Evolutionary conservation across 2,329 filamentous ascomycete species (phyloP), one percentile per base, ranked within the genome.

Genomic region (Colletotrichum tamarilloi): DNA sequence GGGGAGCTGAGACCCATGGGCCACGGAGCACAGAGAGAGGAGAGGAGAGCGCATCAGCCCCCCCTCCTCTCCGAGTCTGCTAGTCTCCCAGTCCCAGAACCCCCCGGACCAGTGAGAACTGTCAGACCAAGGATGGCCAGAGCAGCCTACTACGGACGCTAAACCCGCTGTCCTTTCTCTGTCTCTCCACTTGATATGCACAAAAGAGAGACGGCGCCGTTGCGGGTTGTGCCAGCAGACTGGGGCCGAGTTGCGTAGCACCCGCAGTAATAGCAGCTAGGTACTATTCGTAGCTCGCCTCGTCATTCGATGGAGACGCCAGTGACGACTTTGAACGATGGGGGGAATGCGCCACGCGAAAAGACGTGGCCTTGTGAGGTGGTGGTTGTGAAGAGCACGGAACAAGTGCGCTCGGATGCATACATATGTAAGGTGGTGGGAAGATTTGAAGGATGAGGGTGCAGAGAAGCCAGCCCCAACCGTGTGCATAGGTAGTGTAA

Each of bases 1-100:
- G 68, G 62, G 71, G 71, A 65, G 60, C 69, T 69, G 65, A 64
- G 69, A 72, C 69, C 68, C 32, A 60, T 60, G 26, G 38, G 3
- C 16, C 38, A 42, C 16, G 38, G 38, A 42, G 38, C 38, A 42
- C 0, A 42, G 35, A 42, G 35, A 38, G 35, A 26, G 4, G 53
- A 67, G 63, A 32, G 24, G 32, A 22, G 63, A 24, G 24, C 32
- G 30, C 52, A 26, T 28, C 28, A 35, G 55, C 28, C 64, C 42
- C 56, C 56, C 11, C 32, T 57, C 38, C 38, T 19, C 38, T 42
- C 38, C 38, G 16, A 42, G 1, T 42, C 16, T 57, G 46, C 53
- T 28, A 68, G 64, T 55, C 63, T 57, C 63, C 52, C 42, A 66
- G 56, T 22, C 62, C 68, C 68, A 65, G 53, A 35, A 49, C 32